These are phyloP conservation scores for Plantago coronopus DNA, from an alignment of 305 asterid genomes.

Conservation along the genomic window DNA sequence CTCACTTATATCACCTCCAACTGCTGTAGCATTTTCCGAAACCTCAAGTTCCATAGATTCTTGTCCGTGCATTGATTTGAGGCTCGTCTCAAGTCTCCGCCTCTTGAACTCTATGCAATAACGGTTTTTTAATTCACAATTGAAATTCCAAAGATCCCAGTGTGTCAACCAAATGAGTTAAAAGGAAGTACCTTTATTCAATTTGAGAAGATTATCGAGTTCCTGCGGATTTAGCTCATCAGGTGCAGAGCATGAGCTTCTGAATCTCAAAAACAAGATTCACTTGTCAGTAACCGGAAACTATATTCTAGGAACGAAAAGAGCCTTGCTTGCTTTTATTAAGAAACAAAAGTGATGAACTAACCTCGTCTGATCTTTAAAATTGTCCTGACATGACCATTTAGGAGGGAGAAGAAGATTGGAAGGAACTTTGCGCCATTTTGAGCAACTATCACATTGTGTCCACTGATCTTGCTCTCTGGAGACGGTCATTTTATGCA, in stretches of 20 bases:
- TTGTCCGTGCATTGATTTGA: constrained; percentile 32
- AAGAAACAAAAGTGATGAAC: constrained; percentile 15
- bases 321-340: background rate
- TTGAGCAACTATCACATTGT: constrained; percentile 81
- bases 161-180: background rate
- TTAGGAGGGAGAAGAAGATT: constrained; percentile 78
- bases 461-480: constrained; percentile 95
- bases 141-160: background rate
- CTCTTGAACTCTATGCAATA: constrained; percentile 46
- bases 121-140: background rate
- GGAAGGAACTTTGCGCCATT: constrained; percentile 74
- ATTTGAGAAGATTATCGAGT: constrained; percentile 70
- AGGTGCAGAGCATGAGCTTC: constrained; percentile 73
- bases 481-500: constrained; percentile 19
- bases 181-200: constrained; percentile 57
- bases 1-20: constrained; percentile 41
- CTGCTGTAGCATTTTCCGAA: constrained; percentile 30
- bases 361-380: constrained; percentile 55
- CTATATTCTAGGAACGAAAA: constrained; percentile 3
- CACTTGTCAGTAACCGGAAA: constrained; percentile 11
- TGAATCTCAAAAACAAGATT: constrained; percentile 31
- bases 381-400: constrained; percentile 80
- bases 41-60: constrained; percentile 46
- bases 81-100: constrained; percentile 41
- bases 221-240: constrained; percentile 66